phyloP scores from a whole-genome alignment of 1,284 basidiomycete species.

The Rhodofomes roseus region DNA sequence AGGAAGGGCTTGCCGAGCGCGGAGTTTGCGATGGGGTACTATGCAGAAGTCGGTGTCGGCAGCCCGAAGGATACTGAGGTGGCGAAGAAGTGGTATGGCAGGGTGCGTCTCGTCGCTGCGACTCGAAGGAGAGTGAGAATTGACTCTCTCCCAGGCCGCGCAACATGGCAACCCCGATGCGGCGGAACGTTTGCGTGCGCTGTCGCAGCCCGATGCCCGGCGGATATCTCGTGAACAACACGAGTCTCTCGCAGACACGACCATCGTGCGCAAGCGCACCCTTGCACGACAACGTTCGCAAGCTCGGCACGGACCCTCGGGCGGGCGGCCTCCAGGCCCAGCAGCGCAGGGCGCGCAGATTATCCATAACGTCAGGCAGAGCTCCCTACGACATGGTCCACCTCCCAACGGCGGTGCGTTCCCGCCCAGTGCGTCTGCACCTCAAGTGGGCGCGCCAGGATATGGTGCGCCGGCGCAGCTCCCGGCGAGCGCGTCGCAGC shows the following conservation, averaged over 20 bases:
- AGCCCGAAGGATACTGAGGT: conserved; percentile 60
- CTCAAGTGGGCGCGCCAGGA: not conserved
- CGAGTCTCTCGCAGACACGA: conserved; percentile 73
- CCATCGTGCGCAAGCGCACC: conserved; percentile 81
- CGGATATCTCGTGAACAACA: conserved; percentile 74
- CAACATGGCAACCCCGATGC: conserved; percentile 85
- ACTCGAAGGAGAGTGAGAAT: not conserved
- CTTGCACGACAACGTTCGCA: conserved; percentile 75
- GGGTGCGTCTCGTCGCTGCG: conserved; percentile 31
- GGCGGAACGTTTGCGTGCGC: conserved; percentile 64
- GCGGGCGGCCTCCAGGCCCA: conserved; percentile 11
- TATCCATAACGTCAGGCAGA: conserved; percentile 31
- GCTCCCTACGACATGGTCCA: conserved; percentile 18
- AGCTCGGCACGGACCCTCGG: conserved; percentile 23
- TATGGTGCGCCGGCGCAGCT: not conserved
- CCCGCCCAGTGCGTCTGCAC: conserved; percentile 6
- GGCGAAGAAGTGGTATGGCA: conserved; percentile 70
- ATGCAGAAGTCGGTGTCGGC: conserved; percentile 79
- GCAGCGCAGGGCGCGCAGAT: conserved; percentile 24
- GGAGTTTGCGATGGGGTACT: conserved; percentile 95
- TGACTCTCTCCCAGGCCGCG: conserved; percentile 47
- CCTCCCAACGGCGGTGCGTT: conserved; percentile 4
- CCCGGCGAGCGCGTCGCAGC: not conserved
- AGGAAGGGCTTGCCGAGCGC: conserved; percentile 76
- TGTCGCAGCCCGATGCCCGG: conserved; percentile 52